Conservation (phyloP, 495 filamentous ascomycete species). For the Penicillium turbatum region DNA sequence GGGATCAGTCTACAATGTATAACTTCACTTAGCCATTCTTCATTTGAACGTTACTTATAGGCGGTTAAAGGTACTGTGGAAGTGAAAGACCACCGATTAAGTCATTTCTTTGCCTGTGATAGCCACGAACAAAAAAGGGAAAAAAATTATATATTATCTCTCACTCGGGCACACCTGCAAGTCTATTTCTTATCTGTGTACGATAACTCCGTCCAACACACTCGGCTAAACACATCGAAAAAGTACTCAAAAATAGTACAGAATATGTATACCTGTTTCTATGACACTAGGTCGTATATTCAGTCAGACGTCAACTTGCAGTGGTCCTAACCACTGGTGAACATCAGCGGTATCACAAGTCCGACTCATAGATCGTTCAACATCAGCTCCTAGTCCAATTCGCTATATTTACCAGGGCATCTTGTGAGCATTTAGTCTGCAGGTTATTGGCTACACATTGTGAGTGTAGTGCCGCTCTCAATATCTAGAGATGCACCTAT, state of each 20-base stretch:
- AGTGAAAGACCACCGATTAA: background rate
- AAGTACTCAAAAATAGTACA: too few species aligned
- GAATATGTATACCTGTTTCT: too few species aligned
- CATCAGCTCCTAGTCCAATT: background rate
- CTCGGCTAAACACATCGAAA: too few species aligned
- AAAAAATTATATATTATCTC: too few species aligned
- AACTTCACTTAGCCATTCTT: background rate
- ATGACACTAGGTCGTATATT: background rate
- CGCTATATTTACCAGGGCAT: too few species aligned
- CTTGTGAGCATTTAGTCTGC: background rate
- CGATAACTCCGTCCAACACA: too few species aligned
- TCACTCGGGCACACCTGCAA: too few species aligned
- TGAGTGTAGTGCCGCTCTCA: background rate
- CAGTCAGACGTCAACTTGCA: background rate
- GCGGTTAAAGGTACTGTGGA: background rate
- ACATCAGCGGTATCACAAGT: background rate
- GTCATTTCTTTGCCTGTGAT: too few species aligned
- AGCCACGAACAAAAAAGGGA: too few species aligned
- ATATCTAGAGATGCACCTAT: background rate
- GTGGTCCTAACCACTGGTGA: too few species aligned
- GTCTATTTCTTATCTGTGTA: too few species aligned
- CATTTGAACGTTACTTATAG: background rate
- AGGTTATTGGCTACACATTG: background rate
- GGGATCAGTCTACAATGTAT: constrained; percentile 6
- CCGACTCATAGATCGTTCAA: background rate